Percentiles rank a stretch among this genome's conserved stretches.
Conservation (phyloP, 148 eudicot genomes). For the Rheum nobile region DNA sequence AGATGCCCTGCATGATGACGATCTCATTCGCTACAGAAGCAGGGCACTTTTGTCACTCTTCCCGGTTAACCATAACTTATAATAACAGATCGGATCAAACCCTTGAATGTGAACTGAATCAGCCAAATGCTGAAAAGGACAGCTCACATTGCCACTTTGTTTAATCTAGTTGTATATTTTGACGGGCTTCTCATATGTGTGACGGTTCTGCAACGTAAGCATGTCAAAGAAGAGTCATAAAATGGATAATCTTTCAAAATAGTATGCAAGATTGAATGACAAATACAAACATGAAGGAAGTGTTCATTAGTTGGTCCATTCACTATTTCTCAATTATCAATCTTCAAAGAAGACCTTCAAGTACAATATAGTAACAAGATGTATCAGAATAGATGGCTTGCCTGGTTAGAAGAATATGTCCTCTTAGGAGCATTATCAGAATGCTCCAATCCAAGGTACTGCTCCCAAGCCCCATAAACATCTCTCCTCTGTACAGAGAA, state of each 20-base stretch:
- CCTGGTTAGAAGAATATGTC: conserved; percentile 64
- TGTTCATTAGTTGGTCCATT: neutral
- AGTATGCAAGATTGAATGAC: neutral
- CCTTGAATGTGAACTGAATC: conserved; percentile 16
- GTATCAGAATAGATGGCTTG: neutral
- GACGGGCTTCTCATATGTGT: conserved; percentile 84
- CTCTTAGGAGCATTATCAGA: conserved; percentile 76
- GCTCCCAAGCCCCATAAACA: conserved; percentile 97
- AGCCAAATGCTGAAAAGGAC: conserved; percentile 7
- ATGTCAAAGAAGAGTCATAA: conserved; percentile 3
- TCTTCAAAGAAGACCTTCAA: neutral
- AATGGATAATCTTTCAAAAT: neutral
- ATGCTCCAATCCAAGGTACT: conserved; percentile 89
- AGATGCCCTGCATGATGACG: neutral
- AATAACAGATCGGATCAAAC: conserved; percentile 12
- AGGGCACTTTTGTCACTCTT: conserved; percentile 7
- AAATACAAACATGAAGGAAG: neutral
- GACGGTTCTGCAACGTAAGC: conserved; percentile 64
- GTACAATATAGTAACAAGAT: neutral
- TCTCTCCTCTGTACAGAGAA: conserved; percentile 55
- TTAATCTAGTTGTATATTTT: conserved; percentile 65
- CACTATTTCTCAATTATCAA: neutral
- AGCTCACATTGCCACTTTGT: neutral
- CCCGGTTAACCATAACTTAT: conserved; percentile 9
- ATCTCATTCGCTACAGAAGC: neutral